Base-by-base conservation (phyloP, 805 yeast genomes). In the Allodekkera sacchari region DNA sequence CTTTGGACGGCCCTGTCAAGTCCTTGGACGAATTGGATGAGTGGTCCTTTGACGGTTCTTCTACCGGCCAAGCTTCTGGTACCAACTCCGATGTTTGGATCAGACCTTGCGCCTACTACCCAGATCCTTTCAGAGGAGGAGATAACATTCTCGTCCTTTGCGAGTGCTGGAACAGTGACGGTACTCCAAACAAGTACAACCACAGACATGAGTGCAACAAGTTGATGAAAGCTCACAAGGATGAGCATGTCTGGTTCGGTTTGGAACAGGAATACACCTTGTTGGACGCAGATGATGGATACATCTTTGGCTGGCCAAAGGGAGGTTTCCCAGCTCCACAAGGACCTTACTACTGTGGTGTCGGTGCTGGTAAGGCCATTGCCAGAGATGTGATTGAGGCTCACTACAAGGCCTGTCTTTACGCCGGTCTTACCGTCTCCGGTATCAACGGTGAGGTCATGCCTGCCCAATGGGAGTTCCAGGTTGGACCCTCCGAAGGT, bases 401-500 rank as follows among this genome's bases (percentile, higher is more conserved):
- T 38, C 98, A 89, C 71, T 92, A 92, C 82, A 80, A 92, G 63
- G 98, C 98, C 41, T 88, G 96, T 71, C 70, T 89, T 44, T 81
- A 83, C 59, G 80, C 97, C 44, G 97, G 97, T 56, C 62, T 89
- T 51, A 68, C 71, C 57, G 79, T 89, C 47, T 81, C 95, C 33
- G 98, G 98, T 71, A 88, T 92, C 62, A 89, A 92, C 63, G 98
- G 97, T 50, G 98, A 89, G 73, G 98, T 89, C 44, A 92, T 89
- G 97, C 98, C 98, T 39, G 87, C 96, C 39, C 98, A 89, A 74
- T 89, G 98, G 98, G 98, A 89, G 71, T 89, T 83, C 83, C 98
- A 89, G 74, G 97, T 89, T 48, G 98, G 98, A 53, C 97, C 98
- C 45, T 85, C 96, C 64, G 74, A 65, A 45, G 98, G 98, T 56